Evolutionary conservation across 345 rosid species (phyloP).

Genomic region (Odontarrhena argentea): DNA sequence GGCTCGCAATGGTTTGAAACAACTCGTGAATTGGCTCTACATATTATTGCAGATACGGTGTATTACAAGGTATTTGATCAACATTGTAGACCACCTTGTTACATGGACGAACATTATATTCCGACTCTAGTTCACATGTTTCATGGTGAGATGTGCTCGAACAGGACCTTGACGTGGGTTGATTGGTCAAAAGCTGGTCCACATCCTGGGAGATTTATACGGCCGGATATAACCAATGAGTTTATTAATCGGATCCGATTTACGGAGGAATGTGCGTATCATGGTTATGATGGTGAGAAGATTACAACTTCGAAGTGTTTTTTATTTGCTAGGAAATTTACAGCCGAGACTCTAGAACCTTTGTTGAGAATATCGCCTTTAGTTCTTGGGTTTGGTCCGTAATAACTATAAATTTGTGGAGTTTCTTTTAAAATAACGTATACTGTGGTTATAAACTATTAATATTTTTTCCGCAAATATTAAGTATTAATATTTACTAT

Average conservation of each 20-base stretch:
- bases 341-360: constrained; percentile 52
- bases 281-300: constrained; percentile 37
- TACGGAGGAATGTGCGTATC: constrained; percentile 51
- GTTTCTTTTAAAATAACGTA: not conserved
- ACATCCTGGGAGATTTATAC: constrained; percentile 58
- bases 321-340: constrained; percentile 72
- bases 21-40: constrained; percentile 53
- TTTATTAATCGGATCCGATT: constrained; percentile 51
- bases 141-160: constrained; percentile 43
- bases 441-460: constrained; percentile 6
- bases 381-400: constrained; percentile 55
- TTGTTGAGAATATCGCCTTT: constrained; percentile 57
- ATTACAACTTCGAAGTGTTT: constrained; percentile 41
- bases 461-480: not conserved
- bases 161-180: constrained; percentile 66
- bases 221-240: constrained; percentile 52
- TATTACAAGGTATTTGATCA: constrained; percentile 50
- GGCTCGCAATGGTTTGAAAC: constrained; percentile 87
- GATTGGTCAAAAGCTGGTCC: constrained; percentile 72
- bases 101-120: constrained; percentile 70
- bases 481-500: not conserved
- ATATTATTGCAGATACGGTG: constrained; percentile 49
- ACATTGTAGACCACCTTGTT: constrained; percentile 59
- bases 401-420: not conserved
- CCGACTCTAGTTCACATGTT: constrained; percentile 59